A percentile compares a stretch with the other conserved stretches of the same genome.
These are phyloP conservation scores for Micractinium conductrix DNA, from an alignment of 139 green algal genomes.

Conservation along the genomic window DNA sequence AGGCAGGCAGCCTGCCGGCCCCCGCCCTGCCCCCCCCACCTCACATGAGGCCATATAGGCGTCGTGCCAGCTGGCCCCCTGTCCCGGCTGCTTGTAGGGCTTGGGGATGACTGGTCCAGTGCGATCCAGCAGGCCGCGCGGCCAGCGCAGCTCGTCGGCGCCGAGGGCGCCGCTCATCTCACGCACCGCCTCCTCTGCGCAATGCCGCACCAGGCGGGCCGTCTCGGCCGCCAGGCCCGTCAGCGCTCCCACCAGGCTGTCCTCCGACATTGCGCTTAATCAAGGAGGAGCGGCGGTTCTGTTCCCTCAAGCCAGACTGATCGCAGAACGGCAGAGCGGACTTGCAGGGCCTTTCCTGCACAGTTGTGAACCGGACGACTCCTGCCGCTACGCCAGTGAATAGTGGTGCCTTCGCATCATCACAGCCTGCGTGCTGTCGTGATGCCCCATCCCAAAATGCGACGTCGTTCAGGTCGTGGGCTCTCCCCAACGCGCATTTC, in stretches of 20 bases:
- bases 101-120: conserved; percentile 9
- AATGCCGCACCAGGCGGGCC: not conserved
- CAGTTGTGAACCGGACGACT: no score
- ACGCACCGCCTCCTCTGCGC: not conserved
- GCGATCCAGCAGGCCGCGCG: not conserved
- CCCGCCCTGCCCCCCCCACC: not conserved
- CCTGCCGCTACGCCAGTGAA: no score
- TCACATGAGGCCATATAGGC: conserved; percentile 20
- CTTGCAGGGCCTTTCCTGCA: no score
- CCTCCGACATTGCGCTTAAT: conserved; percentile 11
- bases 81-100: conserved; percentile 1
- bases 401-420: no score
- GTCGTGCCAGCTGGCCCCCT: not conserved
- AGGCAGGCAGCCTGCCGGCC: not conserved
- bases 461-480: no score
- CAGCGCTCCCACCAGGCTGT: not conserved
- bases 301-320: no score
- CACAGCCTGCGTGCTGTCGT: no score
- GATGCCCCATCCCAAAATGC: no score
- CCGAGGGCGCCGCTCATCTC: conserved; percentile 26
- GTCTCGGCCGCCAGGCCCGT: not conserved
- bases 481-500: no score
- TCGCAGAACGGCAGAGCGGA: no score
- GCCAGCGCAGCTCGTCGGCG: not conserved
- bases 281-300: no score